phyloP scores from a whole-genome alignment of 1,284 basidiomycete species.

The Meira nashicola region DNA sequence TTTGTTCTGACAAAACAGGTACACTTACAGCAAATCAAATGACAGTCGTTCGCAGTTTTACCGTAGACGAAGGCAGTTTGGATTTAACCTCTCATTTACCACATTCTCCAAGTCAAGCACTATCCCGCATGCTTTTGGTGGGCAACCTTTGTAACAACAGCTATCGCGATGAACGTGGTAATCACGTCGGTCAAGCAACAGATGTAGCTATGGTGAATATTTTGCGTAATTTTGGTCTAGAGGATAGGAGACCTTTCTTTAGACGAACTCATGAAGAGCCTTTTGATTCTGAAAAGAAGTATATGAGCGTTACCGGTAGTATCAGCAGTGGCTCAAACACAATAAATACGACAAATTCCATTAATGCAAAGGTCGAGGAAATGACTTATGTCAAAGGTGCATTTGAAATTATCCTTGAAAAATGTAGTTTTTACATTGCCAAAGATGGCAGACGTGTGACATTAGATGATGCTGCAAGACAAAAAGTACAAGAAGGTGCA shows the following conservation, averaged over 20 bases:
- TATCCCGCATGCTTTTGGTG: constrained; percentile 68
- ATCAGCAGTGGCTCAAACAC: constrained; percentile 52
- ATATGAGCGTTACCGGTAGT: constrained; percentile 80
- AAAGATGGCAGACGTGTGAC: constrained; percentile 71
- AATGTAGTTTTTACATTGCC: constrained; percentile 75
- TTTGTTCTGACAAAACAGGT: constrained; percentile 97
- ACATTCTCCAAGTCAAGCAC: constrained; percentile 49
- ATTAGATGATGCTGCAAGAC: constrained; percentile 66
- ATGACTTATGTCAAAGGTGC: constrained; percentile 89
- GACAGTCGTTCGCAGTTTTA: constrained; percentile 81
- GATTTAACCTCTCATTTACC: neutral
- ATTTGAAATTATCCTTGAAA: constrained; percentile 76
- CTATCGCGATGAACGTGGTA: constrained; percentile 66
- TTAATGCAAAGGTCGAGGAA: constrained; percentile 58
- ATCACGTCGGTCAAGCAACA: constrained; percentile 80
- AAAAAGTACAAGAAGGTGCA: constrained; percentile 67
- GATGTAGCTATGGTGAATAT: constrained; percentile 87
- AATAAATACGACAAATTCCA: neutral
- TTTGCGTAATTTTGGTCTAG: constrained; percentile 65
- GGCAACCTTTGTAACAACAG: constrained; percentile 60
- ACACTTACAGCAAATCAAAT: constrained; percentile 94
- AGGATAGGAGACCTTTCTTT: constrained; percentile 69
- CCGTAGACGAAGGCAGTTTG: constrained; percentile 64
- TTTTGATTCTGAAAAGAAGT: constrained; percentile 89
- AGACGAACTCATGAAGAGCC: constrained; percentile 72